These are phyloP conservation scores for Fusarium sp. DNA, from an alignment of 2,329 filamentous ascomycete species.

Conservation along the genomic window DNA sequence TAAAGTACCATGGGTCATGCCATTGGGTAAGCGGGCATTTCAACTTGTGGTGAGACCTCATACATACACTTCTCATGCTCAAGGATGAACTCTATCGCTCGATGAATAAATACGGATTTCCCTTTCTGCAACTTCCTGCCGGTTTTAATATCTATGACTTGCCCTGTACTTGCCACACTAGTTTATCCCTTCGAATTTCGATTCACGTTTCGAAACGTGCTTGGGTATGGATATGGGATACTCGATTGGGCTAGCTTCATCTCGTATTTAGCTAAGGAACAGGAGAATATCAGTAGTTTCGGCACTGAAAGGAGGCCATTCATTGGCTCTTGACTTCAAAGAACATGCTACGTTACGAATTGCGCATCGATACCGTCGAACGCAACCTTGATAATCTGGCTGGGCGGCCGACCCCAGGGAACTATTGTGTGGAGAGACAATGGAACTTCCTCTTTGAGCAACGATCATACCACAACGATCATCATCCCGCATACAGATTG, in stretches of 20 bases:
- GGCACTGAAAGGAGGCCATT: background rate
- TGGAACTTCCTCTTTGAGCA: background rate
- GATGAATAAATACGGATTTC: background rate
- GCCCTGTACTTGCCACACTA: background rate
- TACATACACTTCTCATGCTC: background rate
- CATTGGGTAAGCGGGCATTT: background rate
- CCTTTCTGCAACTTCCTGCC: background rate
- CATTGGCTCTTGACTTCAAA: background rate
- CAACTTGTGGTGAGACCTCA: background rate
- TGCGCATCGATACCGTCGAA: background rate
- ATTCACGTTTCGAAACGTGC: background rate
- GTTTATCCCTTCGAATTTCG: background rate
- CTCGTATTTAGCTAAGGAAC: background rate
- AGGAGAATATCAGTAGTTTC: background rate
- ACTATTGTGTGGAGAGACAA: background rate
- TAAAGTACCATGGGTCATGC: background rate
- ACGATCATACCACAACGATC: background rate
- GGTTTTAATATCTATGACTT: too few species aligned
- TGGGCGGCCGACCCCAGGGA: background rate
- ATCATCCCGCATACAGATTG: background rate
- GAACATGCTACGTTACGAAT: background rate
- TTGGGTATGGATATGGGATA: background rate
- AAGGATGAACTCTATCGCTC: background rate
- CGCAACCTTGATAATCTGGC: background rate
- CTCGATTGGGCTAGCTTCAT: background rate